phyloP scores from a whole-genome alignment of 2,329 filamentous ascomycete genomes.

The Myotisia sp. region DNA sequence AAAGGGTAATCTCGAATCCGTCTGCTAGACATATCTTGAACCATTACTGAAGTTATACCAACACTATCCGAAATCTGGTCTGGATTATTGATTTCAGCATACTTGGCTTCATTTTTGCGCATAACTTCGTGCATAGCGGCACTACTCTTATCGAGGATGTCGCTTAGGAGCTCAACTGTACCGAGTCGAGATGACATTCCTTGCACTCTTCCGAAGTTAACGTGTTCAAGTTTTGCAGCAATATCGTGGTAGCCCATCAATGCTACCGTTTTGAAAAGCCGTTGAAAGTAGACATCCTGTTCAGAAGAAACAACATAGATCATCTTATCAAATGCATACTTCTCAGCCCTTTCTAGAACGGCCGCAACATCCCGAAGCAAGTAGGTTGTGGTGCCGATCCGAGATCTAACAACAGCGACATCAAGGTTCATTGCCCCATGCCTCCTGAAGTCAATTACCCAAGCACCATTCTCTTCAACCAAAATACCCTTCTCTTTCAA shows the following conservation, averaged over 20 bases:
- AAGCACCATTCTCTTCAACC: conserved; percentile 56
- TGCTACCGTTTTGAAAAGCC: conserved; percentile 63
- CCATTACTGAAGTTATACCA: conserved; percentile 79
- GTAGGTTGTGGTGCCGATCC: conserved; percentile 62
- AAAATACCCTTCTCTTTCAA: conserved; percentile 52
- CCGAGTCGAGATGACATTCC: conserved; percentile 59
- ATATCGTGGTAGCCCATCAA: conserved; percentile 56
- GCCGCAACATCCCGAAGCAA: conserved; percentile 66
- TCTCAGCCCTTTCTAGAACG: conserved; percentile 49
- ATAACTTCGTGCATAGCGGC: conserved; percentile 89
- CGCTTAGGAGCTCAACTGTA: conserved; percentile 50
- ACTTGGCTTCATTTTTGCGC: conserved; percentile 69
- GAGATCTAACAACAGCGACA: conserved; percentile 56
- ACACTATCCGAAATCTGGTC: conserved; percentile 61
- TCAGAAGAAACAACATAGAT: conserved; percentile 62
- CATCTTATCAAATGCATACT: conserved; percentile 58
- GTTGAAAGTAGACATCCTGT: conserved; percentile 58
- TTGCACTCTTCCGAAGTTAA: conserved; percentile 60
- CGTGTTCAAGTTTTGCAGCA: conserved; percentile 53
- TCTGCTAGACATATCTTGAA: conserved; percentile 85
- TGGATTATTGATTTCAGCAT: conserved; percentile 65
- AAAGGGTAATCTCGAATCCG: conserved; percentile 53
- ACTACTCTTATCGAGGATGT: conserved; percentile 57
- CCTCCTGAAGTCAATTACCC: conserved; percentile 58
- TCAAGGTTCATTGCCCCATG: conserved; percentile 55